Conservation (phyloP, 2,329 filamentous ascomycete species). For the Colletotrichum cordylinicola region DNA sequence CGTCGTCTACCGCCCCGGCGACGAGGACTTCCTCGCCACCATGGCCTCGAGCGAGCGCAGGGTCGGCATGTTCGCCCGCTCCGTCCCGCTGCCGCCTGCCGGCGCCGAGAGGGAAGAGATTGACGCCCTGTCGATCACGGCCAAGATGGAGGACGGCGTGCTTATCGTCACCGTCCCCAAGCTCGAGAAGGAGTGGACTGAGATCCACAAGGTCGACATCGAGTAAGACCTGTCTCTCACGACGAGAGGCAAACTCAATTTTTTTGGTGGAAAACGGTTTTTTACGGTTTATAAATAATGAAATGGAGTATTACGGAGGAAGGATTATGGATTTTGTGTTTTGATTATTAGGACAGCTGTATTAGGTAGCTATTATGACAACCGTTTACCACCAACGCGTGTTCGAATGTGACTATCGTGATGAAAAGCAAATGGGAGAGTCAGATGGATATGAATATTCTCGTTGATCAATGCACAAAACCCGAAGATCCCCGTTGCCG, state of each 20-base stretch:
- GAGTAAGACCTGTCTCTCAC: constrained; percentile 37
- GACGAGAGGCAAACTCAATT: neutral
- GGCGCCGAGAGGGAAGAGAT: constrained; percentile 58
- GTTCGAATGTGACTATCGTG: neutral
- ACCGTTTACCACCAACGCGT: neutral
- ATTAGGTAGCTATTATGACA: neutral
- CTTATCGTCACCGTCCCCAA: constrained; percentile 81
- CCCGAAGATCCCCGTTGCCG: no score
- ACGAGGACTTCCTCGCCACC: constrained; percentile 71
- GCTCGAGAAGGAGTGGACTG: constrained; percentile 69
- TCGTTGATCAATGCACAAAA: no score
- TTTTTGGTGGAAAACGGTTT: constrained; percentile 1
- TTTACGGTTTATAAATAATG: neutral
- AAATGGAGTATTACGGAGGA: neutral
- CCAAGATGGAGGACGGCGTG: constrained; percentile 81
- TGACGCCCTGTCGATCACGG: constrained; percentile 71
- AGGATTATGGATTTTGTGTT: neutral
- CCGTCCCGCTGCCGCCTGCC: constrained; percentile 63
- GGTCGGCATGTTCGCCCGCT: constrained; percentile 77
- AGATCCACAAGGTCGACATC: constrained; percentile 66
- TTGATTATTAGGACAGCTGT: neutral
- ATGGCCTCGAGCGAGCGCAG: constrained; percentile 70
- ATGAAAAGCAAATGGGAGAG: no score
- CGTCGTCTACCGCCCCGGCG: constrained; percentile 74
- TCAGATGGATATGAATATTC: no score